Conservation (phyloP, 2,329 filamentous ascomycete species). For the Claviceps quebecensis region DNA sequence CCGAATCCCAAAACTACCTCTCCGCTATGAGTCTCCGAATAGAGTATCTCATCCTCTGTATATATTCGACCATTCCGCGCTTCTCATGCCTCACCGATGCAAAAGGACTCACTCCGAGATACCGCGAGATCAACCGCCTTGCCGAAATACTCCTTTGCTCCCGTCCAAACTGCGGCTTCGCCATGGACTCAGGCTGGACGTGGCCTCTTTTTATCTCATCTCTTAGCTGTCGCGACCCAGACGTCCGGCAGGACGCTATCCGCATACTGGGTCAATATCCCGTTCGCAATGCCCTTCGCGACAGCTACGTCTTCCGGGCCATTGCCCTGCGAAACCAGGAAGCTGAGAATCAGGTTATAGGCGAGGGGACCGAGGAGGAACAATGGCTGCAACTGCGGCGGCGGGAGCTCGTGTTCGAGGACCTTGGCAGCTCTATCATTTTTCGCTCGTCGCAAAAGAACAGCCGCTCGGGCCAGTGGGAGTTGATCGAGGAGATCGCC, state of each 20-base stretch:
- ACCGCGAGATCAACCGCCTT: constrained; percentile 26
- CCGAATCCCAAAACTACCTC: constrained; percentile 16
- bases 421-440: constrained; percentile 22
- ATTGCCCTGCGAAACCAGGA: constrained; percentile 24
- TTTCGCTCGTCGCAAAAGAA: constrained; percentile 22
- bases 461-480: constrained; percentile 18
- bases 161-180: constrained; percentile 24
- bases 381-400: constrained; percentile 26
- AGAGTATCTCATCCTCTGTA: constrained; percentile 27
- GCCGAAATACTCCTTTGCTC: constrained; percentile 22
- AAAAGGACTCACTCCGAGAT: constrained; percentile 25
- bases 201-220: constrained; percentile 29
- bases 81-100: constrained; percentile 23
- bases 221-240: constrained; percentile 25
- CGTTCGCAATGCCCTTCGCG: constrained; percentile 28
- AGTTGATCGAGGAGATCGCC: constrained; percentile 24
- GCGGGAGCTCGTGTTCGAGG: constrained; percentile 25
- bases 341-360: constrained; percentile 19
- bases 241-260: constrained; percentile 25
- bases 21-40: constrained; percentile 26
- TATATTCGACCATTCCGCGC: constrained; percentile 24
- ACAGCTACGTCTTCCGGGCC: constrained; percentile 25
- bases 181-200: constrained; percentile 32
- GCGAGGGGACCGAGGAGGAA: constrained; percentile 19
- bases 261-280: constrained; percentile 26